Evolutionary conservation across 2,329 filamentous ascomycete genomes (phyloP), one percentile per base, ranked within the genome.

Genomic region (Epichloe brachyelytri): DNA sequence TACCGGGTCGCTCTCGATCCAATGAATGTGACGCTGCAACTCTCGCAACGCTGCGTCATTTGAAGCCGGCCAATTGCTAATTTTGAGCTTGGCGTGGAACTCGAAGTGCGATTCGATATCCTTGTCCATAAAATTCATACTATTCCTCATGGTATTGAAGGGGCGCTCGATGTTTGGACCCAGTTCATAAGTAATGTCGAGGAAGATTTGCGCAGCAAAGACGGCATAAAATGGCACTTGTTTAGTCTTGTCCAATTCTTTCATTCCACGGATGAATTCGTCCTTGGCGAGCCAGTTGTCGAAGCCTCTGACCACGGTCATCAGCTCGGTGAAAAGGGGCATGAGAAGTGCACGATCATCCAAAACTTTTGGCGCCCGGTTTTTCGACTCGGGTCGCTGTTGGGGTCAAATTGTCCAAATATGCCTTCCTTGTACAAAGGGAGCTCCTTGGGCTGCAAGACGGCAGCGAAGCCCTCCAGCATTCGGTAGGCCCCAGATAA

Each of bases 171-270:
- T 51, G 1, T 46, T 11, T 30, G 53, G 52, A 14, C 65, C 53
- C 2, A 71, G 54, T 3, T 54, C 49, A 50, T 69, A 62, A 14
- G 69, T 63, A 36, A 71, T 66, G 41, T 74, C 71, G 4, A 74
- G 64, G 51, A 67, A 68, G 11, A 70, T 51, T 45, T 73, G 69
- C 4, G 63, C 59, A 8, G 68, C 68, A 50, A 73, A 74, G 1
- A 66, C 58, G 8, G 67, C 58, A 52, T 61, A 65, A 39, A 72
- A 63, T 0, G 70, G 58, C 2, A 70, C 49, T 5, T 62, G 43
- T 2, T 52, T 44, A 0, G 64, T 69, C 5, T 58, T 52, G 30
- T 59, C 55, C 17, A 69, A 51, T 39, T 66, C 57, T 20, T 58
- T 56, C 11, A 72, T 57, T 1, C 64, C 65, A 1, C 66, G 65